Evolutionary conservation across 768 basidiomycete species (phyloP).

Genomic region (Suillus spraguei): DNA sequence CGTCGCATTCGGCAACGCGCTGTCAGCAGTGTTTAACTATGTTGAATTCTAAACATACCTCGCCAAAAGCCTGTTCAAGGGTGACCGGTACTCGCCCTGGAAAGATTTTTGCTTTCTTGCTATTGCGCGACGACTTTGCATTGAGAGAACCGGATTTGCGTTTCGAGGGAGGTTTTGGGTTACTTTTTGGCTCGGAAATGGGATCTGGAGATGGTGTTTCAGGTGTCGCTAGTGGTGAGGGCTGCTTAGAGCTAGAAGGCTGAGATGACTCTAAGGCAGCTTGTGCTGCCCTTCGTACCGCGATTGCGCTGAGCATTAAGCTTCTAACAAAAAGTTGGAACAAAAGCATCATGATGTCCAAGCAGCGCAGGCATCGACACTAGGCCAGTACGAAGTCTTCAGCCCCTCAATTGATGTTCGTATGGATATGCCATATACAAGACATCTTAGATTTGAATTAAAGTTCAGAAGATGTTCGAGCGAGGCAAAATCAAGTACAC

Average conservation of each 20-base stretch:
- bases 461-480: too few relatives aligned
- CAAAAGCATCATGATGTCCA: too few relatives aligned
- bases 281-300: slow-evolving; percentile 2
- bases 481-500: too few relatives aligned
- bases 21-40: slow-evolving; percentile 18
- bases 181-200: neutral
- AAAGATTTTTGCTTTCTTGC: neutral
- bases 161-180: neutral
- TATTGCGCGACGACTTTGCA: neutral
- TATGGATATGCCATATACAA: too few relatives aligned
- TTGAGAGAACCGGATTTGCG: neutral
- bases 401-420: too few relatives aligned
- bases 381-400: too few relatives aligned
- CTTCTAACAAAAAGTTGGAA: too few relatives aligned
- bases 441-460: too few relatives aligned
- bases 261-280: neutral
- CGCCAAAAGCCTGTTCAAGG: slow-evolving; percentile 63
- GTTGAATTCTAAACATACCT: slow-evolving; percentile 40
- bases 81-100: neutral
- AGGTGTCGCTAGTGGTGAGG: neutral
- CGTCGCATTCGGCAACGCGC: slow-evolving; percentile 90
- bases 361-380: too few relatives aligned
- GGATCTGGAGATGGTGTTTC: neutral
- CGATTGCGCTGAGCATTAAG: slow-evolving; percentile 5
- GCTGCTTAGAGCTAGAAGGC: neutral